A percentile compares a stretch with the other conserved stretches of the same genome.
These are phyloP conservation scores for Russula abietina DNA, from an alignment of 768 basidiomycete genomes.

Conservation along the genomic window DNA sequence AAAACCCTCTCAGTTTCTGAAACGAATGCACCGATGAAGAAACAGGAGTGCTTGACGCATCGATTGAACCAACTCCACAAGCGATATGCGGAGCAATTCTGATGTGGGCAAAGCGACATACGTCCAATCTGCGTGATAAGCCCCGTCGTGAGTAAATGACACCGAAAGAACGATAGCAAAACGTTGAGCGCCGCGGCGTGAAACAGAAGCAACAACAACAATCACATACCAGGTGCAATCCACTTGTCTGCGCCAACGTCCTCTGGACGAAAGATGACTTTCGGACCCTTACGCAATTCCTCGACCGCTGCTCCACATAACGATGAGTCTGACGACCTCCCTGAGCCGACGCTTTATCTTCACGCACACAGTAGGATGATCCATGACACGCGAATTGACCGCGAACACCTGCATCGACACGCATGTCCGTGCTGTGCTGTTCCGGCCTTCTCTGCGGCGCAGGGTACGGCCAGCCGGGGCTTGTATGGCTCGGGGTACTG, in stretches of 20 bases:
- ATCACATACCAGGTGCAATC: constrained; percentile 13
- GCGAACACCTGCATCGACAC: constrained; percentile 3
- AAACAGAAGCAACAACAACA: too few relatives aligned
- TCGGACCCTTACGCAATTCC: neutral
- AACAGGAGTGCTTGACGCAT: constrained; percentile 12
- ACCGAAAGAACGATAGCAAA: too few relatives aligned
- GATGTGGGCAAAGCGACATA: constrained; percentile 12
- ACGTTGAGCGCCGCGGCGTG: neutral
- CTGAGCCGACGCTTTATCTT: constrained; percentile 6
- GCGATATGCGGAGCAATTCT: constrained; percentile 1
- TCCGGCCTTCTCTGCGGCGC: neutral
- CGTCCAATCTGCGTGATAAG: constrained; percentile 11
- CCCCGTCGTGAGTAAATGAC: too few relatives aligned
- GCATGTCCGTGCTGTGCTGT: constrained; percentile 4
- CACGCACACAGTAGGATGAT: neutral
- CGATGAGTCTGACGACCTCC: constrained; percentile 10
- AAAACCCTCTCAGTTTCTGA: neutral
- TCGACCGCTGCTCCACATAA: constrained; percentile 13
- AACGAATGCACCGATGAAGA: neutral
- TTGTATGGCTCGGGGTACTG: neutral
- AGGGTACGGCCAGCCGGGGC: too few relatives aligned
- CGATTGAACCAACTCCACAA: constrained; percentile 1
- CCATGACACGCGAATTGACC: neutral
- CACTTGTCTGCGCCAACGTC: constrained; percentile 20
- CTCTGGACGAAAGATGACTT: constrained; percentile 4